Base-by-base conservation (phyloP, 106 monocot species). In the Dendrobium huoshanense region DNA sequence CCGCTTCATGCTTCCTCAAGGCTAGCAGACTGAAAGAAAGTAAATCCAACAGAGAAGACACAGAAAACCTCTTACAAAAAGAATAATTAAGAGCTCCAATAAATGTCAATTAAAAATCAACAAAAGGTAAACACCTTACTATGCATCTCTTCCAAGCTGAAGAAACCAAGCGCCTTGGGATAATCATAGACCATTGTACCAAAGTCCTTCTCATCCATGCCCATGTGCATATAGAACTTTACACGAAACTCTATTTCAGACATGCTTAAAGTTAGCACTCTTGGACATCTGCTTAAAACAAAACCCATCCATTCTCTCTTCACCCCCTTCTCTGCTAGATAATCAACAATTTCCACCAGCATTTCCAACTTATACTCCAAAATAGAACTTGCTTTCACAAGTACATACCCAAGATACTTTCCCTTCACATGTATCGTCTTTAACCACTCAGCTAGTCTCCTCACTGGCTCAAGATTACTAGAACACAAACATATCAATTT, bases 131-230 rank as follows among this genome's bases (percentile, higher is more conserved):
- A 82, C 87, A 98, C 98, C 98, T 98, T 98, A 89, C 87, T 86
- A 49, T 91, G 86, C 98, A 98, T 95, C 58, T 95, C 98, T 81
- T 95, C 92, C 77, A 93, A 15, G 82, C 85, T 95, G 75, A 88
- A 93, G 81, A 87, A 94, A 19, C 92, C 98, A 78, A 98, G 80
- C n/a, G 77, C 92, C 81, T 83, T 95, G 7, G 98, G 98, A 87
- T 93, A 99, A 86, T 89, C 94, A 87, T 76, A 99, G 13, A 99
- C 91, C 98, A 99, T 95, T 1, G 95, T 99, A 48, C 98, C 95
- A 80, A 99, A 95, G 70, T 95, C 95, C 43, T 88, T 93, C 72
- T 87, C 83, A 79, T 77, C 87, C 87, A 93, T 89, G 41, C 95
- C 92, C 92, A 95, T 92, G 22, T 95, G 92, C 85, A 88, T 48